These are phyloP conservation scores for Hygrophorus pudorinus DNA, from an alignment of 768 basidiomycete genomes.

Conservation along the genomic window DNA sequence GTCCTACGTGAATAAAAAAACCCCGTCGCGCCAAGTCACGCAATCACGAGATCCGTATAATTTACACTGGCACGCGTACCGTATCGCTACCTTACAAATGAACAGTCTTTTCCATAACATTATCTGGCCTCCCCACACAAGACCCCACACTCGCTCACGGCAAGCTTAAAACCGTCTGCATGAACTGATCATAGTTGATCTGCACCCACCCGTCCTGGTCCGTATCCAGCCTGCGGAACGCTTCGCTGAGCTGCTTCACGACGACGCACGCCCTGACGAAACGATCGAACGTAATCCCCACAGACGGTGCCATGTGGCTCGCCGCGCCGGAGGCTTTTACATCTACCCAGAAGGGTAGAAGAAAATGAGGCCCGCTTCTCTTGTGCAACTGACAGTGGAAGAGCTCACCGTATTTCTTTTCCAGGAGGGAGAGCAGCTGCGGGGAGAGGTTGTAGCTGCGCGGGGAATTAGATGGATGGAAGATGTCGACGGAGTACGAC, in stretches of 20 bases:
- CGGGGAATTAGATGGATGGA: not conserved
- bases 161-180: conserved; percentile 56
- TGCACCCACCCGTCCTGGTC: conserved; percentile 70
- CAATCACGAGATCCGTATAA: no score
- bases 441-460: conserved; percentile 59
- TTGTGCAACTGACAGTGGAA: not conserved
- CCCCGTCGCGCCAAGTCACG: no score
- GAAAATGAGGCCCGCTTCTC: not conserved
- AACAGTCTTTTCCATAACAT: no score
- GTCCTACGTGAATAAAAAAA: no score
- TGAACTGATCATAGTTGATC: conserved; percentile 74
- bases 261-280: conserved; percentile 80
- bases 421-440: conserved; percentile 50
- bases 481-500: conserved; percentile 6
- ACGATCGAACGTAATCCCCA: conserved; percentile 78
- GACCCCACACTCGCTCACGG: conserved; percentile 39
- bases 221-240: conserved; percentile 67
- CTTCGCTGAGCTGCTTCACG: conserved; percentile 68
- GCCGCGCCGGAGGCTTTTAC: conserved; percentile 41
- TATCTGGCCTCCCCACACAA: no score
- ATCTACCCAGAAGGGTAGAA: conserved; percentile 32
- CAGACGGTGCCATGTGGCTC: conserved; percentile 23
- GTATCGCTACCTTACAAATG: no score
- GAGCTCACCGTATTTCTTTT: conserved; percentile 68
- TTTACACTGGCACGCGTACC: no score